A percentile compares a stretch with the other conserved stretches of the same genome.
Conservation (phyloP, 1,284 basidiomycete genomes). For the Cutaneotrichosporon sp. region DNA sequence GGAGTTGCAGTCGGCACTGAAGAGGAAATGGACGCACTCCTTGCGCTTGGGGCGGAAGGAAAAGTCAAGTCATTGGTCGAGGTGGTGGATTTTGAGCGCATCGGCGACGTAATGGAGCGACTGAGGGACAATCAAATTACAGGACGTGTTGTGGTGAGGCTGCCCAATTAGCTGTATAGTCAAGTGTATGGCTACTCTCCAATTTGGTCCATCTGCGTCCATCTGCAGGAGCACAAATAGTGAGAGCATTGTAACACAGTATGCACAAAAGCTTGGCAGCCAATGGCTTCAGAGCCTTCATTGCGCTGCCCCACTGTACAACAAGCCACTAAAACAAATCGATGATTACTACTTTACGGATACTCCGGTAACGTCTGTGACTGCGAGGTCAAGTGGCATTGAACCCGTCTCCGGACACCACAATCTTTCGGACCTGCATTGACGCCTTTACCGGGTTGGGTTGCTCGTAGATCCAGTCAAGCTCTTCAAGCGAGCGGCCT, state of each 20-base stretch:
- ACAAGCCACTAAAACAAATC: too few relatives aligned
- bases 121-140: slow-evolving; percentile 3
- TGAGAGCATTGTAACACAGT: too few relatives aligned
- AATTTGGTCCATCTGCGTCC: too few relatives aligned
- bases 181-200: too few relatives aligned
- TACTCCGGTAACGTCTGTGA: too few relatives aligned
- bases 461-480: slow-evolving; percentile 45
- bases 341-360: too few relatives aligned
- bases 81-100: neutral
- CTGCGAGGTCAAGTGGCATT: neutral
- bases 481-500: slow-evolving; percentile 39
- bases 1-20: slow-evolving; percentile 2
- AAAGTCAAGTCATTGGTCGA: neutral
- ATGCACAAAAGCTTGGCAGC: too few relatives aligned
- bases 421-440: slow-evolving; percentile 5
- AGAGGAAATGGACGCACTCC: slow-evolving; percentile 3
- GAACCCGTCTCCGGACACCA: slow-evolving; percentile 3
- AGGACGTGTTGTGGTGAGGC: neutral
- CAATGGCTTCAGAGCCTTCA: too few relatives aligned
- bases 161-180: neutral
- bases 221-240: too few relatives aligned
- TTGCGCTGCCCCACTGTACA: too few relatives aligned
- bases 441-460: slow-evolving; percentile 46
- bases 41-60: neutral
- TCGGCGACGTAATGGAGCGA: slow-evolving; percentile 2